Evolutionary conservation across 1,284 basidiomycete genomes (phyloP), one percentile per base, ranked within the genome.

Genomic region (Pascua guehoae): DNA sequence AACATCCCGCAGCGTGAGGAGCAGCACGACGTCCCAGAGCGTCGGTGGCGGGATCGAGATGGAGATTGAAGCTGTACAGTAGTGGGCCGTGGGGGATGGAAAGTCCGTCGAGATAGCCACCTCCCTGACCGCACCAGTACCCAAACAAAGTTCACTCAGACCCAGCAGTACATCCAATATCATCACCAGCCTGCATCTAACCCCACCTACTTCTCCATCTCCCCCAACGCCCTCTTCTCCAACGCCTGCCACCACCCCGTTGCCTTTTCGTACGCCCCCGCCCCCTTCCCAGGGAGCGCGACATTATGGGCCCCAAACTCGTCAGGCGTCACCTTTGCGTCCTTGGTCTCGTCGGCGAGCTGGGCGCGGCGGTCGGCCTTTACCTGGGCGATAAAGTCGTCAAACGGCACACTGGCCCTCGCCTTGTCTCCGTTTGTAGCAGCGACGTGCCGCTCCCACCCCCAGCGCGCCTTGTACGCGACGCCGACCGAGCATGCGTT

Each of bases 381-480:
- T 17, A 66, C 58, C 8, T 49, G 49, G 5, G 45, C 42, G 12
- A 58, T 48, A 24, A 54, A 54, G 37, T 57, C 61, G 61, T 63
- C 58, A n/a, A 60, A 59, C 14, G 51, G 17, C 8, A 57, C 46
- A 15, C 43, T 51, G 0, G 32, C 46, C 8, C 42, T 18, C 47
- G 16, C 46, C 36, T n/a, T 41, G 37, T 51, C 57, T 4, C 16
- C 55, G 8, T 53, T 48, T 5, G 47, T 47, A 5, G 46, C 41
- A 4, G 53, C 57, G 5, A 45, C 17, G 1, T 48, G 42, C 10
- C 73, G 53, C 55, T 70, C 73, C 60, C 65, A 75, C 4, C 71
- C 72, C 75, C 75, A 77, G 43, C 69, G 57, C 1, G 75, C 74
- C 51, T 75, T 74, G 60, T 73, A 76, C 2, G 71, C 75, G 15